These are phyloP conservation scores for Puccinia sorghi DNA, from an alignment of 1,284 basidiomycete genomes.

Conservation along the genomic window DNA sequence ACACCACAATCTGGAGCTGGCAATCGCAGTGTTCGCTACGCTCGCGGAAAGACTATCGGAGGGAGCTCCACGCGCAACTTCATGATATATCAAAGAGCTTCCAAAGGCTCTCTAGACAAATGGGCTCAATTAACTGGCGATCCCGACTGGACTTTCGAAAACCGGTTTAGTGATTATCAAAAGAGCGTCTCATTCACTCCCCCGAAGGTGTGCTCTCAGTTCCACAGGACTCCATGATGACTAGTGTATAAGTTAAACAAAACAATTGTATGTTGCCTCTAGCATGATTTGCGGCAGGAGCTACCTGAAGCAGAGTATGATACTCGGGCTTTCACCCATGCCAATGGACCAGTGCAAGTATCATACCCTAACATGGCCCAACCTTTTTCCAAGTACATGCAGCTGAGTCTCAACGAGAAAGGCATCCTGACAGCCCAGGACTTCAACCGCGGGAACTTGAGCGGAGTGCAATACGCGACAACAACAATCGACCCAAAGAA, in stretches of 20 bases:
- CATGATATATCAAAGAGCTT: conserved; percentile 56
- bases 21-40: conserved; percentile 52
- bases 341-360: conserved; percentile 55
- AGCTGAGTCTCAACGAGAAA: conserved; percentile 56
- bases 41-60: conserved; percentile 56
- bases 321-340: background rate
- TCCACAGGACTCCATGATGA: too few relatives aligned
- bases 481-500: conserved; percentile 32
- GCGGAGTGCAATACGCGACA: conserved; percentile 37
- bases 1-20: conserved; percentile 42
- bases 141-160: conserved; percentile 57
- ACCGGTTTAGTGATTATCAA: conserved; percentile 50
- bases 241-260: too few relatives aligned
- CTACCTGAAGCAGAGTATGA: conserved; percentile 23
- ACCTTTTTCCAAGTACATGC: conserved; percentile 50
- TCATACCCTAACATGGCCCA: conserved; percentile 53
- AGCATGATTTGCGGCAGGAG: conserved; percentile 38
- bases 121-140: conserved; percentile 56
- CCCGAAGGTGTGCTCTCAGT: conserved; percentile 43
- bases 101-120: conserved; percentile 55
- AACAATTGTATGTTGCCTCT: conserved; percentile 36
- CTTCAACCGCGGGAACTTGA: conserved; percentile 29
- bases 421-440: conserved; percentile 50
- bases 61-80: conserved; percentile 56
- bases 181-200: conserved; percentile 37